phyloP scores from a whole-genome alignment of 129 eudicot species.

The Flaveria sonorensis region DNA sequence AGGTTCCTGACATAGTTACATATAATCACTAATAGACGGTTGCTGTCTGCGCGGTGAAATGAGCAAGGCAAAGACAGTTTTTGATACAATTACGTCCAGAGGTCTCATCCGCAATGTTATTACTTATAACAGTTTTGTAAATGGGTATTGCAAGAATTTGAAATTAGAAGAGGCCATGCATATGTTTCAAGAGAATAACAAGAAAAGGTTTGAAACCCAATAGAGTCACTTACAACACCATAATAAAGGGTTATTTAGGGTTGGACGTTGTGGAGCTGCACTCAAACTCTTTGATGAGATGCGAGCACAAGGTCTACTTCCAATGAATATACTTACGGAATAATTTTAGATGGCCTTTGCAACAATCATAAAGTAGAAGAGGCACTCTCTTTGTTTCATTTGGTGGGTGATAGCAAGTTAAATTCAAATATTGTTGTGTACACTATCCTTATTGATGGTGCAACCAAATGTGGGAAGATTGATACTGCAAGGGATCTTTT shows the following conservation, averaged over 20 bases:
- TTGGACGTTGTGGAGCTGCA: conserved; percentile 10
- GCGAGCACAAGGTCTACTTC: not conserved
- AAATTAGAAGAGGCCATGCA: not conserved
- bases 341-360: conserved; percentile 24
- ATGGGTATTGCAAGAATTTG: conserved; percentile 33
- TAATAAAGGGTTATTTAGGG: not conserved
- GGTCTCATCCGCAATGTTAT: conserved; percentile 12
- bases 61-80: conserved; percentile 21
- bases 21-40: not conserved
- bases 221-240: not conserved
- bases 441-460: conserved; percentile 7
- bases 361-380: conserved; percentile 14
- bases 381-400: conserved; percentile 7
- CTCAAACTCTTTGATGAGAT: conserved; percentile 6
- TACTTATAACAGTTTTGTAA: conserved; percentile 22
- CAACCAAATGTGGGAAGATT: not conserved
- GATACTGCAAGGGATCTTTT: not conserved
- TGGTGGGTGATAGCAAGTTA: conserved; percentile 14
- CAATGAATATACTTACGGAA: not conserved
- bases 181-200: not conserved
- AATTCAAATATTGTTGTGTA: not conserved
- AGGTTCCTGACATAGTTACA: not conserved
- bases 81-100: conserved; percentile 21
- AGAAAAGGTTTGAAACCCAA: not conserved
- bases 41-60: conserved; percentile 10